phyloP scores from a whole-genome alignment of 1,284 basidiomycete species.

The Neotropicomus parvogracilis region DNA sequence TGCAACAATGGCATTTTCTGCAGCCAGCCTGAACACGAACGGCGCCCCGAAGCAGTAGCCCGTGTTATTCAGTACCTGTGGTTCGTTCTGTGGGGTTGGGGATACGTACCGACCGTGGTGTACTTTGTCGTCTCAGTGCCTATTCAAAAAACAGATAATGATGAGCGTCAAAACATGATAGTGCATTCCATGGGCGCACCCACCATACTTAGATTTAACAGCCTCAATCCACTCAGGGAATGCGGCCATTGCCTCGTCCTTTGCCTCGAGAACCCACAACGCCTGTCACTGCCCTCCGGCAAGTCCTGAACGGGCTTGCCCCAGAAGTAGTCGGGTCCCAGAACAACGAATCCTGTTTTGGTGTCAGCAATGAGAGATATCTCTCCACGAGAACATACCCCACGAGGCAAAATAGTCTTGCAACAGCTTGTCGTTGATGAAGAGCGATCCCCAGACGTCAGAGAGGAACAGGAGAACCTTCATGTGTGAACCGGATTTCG shows the following conservation, averaged over 20 bases:
- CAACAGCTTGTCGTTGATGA: conserved; percentile 45
- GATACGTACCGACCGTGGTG: conserved; percentile 34
- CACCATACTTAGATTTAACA: conserved; percentile 22
- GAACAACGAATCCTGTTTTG: conserved; percentile 21
- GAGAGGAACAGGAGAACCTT: conserved; percentile 48
- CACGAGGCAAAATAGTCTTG: conserved; percentile 51
- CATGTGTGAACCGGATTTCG: conserved; percentile 20
- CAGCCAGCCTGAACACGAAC: conserved; percentile 43
- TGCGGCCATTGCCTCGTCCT: conserved; percentile 3
- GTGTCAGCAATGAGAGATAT: background rate
- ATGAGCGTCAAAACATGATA: background rate
- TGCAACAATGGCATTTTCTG: conserved; percentile 43
- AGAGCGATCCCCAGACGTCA: conserved; percentile 47
- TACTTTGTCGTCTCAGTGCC: conserved; percentile 30
- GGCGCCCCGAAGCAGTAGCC: conserved; percentile 59
- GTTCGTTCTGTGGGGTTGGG: background rate
- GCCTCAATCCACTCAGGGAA: conserved; percentile 25
- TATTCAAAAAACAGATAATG: background rate
- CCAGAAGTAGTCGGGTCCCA: conserved; percentile 29
- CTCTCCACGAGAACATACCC: conserved; percentile 30
- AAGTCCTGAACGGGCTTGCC: conserved; percentile 10
- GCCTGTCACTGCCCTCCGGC: conserved; percentile 1
- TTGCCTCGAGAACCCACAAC: conserved; percentile 5
- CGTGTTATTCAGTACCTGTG: conserved; percentile 16
- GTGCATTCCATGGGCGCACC: background rate